A percentile compares a stretch with the other conserved stretches of the same genome.
Conservation (phyloP, 371 early-diverging fungal genomes). For the Vittaforma corneae region DNA sequence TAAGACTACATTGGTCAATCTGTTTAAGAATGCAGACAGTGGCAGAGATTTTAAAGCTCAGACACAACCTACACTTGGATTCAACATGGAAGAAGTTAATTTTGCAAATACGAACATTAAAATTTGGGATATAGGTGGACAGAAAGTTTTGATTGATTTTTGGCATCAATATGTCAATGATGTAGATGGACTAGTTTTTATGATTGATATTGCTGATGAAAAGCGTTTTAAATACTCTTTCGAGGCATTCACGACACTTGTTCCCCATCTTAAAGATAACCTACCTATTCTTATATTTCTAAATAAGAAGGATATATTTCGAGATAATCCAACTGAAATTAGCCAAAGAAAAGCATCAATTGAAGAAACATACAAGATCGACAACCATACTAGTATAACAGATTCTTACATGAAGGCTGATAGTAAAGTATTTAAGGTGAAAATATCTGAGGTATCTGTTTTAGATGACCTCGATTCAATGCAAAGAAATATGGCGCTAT, state of each 20-base stretch:
- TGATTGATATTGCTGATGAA: constrained; percentile 80
- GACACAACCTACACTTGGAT: constrained; percentile 80
- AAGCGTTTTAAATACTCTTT: constrained; percentile 75
- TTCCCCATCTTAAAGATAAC: constrained; percentile 40
- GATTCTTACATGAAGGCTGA: constrained; percentile 4
- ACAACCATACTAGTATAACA: not conserved
- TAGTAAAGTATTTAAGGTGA: constrained; percentile 6
- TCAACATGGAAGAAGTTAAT: constrained; percentile 59
- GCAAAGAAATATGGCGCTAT: not conserved
- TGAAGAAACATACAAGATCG: constrained; percentile 1
- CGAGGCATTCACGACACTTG: constrained; percentile 59
- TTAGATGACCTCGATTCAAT: constrained; percentile 2
- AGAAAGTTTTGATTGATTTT: constrained; percentile 58
- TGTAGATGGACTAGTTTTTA: constrained; percentile 69
- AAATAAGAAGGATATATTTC: constrained; percentile 47
- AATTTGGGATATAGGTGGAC: constrained; percentile 61
- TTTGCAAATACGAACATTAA: constrained; percentile 56
- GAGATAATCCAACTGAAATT: constrained; percentile 15
- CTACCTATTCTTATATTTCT: constrained; percentile 41
- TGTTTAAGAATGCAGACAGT: constrained; percentile 70
- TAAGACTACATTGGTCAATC: constrained; percentile 65
- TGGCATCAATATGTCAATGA: constrained; percentile 59
- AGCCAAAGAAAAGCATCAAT: not conserved
- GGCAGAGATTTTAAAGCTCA: no score
- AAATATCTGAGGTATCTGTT: not conserved